Conservation (phyloP, 805 yeast genomes). For the Candida jianshihensis region DNA sequence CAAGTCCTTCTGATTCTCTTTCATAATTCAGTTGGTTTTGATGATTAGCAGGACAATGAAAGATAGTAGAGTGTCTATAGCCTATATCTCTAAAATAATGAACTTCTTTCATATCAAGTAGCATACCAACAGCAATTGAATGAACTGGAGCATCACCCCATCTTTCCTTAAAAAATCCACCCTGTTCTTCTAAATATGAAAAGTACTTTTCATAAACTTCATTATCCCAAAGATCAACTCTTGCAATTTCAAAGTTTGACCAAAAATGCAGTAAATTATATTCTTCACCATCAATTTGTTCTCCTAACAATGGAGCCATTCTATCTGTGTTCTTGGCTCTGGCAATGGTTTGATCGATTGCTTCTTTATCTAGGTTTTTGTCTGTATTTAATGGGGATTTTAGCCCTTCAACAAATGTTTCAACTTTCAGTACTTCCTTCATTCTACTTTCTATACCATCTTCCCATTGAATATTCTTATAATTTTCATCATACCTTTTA, state of each 20-base stretch:
- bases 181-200: constrained; percentile 56
- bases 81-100: constrained; percentile 95
- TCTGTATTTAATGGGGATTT: constrained; percentile 1
- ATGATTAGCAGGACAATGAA: constrained; percentile 77
- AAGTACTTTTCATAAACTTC: constrained; percentile 62
- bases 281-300: constrained; percentile 57
- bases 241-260: constrained; percentile 90
- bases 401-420: constrained; percentile 19
- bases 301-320: constrained; percentile 33
- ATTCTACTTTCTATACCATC: constrained; percentile 21
- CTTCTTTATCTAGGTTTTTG: constrained; percentile 22
- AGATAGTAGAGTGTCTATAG: constrained; percentile 71
- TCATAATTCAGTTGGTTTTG: constrained; percentile 41
- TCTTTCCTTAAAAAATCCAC: constrained; percentile 85
- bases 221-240: constrained; percentile 66
- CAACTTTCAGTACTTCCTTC: constrained; percentile 25
- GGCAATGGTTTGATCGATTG: constrained; percentile 31
- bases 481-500: constrained; percentile 22
- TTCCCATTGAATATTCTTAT: constrained; percentile 21
- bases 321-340: constrained; percentile 29
- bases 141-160: constrained; percentile 99
- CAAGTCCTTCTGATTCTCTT: constrained; percentile 22
- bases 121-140: constrained; percentile 76
- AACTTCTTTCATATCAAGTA: constrained; percentile 58
- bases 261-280: constrained; percentile 84